Base-by-base conservation (phyloP, 352 stramenopile species). In the Hyaloperonospora brassicae region DNA sequence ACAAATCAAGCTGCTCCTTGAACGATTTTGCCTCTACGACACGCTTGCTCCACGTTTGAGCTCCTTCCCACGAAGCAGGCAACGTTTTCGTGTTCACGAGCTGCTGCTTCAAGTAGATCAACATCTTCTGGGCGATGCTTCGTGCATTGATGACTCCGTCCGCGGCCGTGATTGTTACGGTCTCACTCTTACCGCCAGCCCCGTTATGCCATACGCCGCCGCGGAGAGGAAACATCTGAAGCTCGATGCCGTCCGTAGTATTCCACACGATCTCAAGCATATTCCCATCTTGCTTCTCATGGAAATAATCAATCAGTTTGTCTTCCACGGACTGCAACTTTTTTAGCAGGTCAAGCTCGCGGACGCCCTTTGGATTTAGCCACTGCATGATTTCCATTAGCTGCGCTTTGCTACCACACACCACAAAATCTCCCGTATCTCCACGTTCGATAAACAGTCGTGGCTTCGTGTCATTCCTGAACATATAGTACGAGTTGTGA, bases 401-500 rank as follows among this genome's bases (percentile, higher is more conserved):
- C n/a, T 87, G 55, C 3, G 57, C 46, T 52, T 70, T 61, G 12
- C 59, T 68, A 8, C 47, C 69, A 44, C 77, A 83, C 23, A 79
- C 52, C 5, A 78, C 57, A 34, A 90, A 86, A 30, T 84, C 64
- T 24, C 83, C 83, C 7, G 73, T 69, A 23, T 88, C 77, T 42
- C 59, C 72, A 41, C 73, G 73, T 47, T 90, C 78, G 21, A 93
- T 74, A 21, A 87, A 93, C 36, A 88, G 48, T 4, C 77, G 65
- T 12, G 65, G 55, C n/a, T 68, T 71, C 6, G 61, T 72, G 63
- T 89, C 80, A 31, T 84, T 71, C 47, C 75, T 77, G 57, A 93
- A 93, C 38, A 84, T 62, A 65, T 73, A 93, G 50, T 93, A 93
- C 8, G 72, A 72, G 50, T 88, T 88, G 62, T 88, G 79, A 25